Conservation (phyloP, 148 eudicot genomes). For the Rhododendron henanense region DNA sequence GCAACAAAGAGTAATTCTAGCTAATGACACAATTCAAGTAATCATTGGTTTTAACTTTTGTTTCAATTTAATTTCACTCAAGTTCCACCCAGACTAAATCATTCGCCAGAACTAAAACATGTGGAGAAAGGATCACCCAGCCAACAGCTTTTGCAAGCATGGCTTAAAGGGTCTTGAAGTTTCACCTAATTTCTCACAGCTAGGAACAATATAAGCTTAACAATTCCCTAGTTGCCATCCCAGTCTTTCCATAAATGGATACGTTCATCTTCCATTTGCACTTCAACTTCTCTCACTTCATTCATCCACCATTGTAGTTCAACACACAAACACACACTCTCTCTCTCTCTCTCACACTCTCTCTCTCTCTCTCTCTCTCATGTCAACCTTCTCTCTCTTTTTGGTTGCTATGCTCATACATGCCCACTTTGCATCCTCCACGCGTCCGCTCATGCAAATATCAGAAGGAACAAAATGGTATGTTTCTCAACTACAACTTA, state of each 20-base stretch:
- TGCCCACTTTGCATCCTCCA: slow-evolving; percentile 7
- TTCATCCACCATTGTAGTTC: neutral
- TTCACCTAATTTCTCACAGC: slow-evolving; percentile 19
- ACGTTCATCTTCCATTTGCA: neutral
- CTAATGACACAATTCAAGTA: neutral
- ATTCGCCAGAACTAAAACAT: neutral
- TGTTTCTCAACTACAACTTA: neutral
- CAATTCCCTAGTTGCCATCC: neutral
- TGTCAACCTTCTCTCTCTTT: slow-evolving; percentile 12
- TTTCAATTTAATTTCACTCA: too few relatives aligned
- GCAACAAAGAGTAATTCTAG: neutral
- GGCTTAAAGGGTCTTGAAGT: slow-evolving; percentile 16
- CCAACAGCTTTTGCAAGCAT: slow-evolving; percentile 25
- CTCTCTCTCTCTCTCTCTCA: slow-evolving; percentile 8
- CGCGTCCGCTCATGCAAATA: slow-evolving; percentile 1
- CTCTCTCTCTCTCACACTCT: slow-evolving; percentile 1
- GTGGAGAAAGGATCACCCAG: neutral
- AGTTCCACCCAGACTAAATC: too few relatives aligned
- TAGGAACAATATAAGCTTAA: neutral
- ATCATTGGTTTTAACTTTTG: too few relatives aligned
- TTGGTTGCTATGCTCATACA: slow-evolving; percentile 11
- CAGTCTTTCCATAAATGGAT: neutral
- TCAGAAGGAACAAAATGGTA: slow-evolving; percentile 24
- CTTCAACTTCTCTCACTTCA: neutral
- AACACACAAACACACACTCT: too few relatives aligned